phyloP scores from a whole-genome alignment of 352 stramenopile species.

The Pythium periplocum region DNA sequence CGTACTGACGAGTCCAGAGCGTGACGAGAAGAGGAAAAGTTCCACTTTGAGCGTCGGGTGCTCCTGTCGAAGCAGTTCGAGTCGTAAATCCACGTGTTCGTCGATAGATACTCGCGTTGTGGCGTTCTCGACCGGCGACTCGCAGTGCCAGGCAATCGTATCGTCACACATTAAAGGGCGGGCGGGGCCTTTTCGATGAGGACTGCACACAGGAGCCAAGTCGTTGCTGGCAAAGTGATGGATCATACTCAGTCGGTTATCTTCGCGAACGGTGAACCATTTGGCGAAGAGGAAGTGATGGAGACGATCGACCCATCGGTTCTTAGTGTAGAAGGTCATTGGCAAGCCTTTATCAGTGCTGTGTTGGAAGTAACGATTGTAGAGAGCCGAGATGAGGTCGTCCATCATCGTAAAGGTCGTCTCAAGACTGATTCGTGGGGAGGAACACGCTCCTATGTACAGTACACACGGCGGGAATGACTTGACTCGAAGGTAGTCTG shows the following conservation, averaged over 20 bases:
- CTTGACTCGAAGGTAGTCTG: constrained; percentile 5
- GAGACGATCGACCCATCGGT: constrained; percentile 15
- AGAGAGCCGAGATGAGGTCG: constrained; percentile 5
- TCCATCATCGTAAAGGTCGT: constrained; percentile 19
- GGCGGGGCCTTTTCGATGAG: too few relatives aligned
- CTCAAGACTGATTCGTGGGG: not conserved
- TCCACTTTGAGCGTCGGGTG: too few relatives aligned
- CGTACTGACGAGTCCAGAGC: not conserved
- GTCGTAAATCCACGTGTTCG: too few relatives aligned
- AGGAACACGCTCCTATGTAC: constrained; percentile 4
- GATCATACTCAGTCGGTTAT: constrained; percentile 3
- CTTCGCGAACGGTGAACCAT: not conserved
- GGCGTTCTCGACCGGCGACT: too few relatives aligned
- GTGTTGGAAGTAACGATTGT: constrained; percentile 1
- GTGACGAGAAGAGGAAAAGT: too few relatives aligned
- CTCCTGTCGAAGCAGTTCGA: too few relatives aligned
- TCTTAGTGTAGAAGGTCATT: constrained; percentile 5
- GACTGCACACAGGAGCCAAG: too few relatives aligned
- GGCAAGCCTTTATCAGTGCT: constrained; percentile 1
- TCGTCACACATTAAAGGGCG: too few relatives aligned
- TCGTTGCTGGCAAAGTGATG: not conserved
- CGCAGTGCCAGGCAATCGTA: too few relatives aligned
- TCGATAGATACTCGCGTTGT: too few relatives aligned
- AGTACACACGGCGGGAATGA: constrained; percentile 14
- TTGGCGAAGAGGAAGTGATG: constrained; percentile 8